phyloP scores from a whole-genome alignment of 345 rosid genomes.

The Citrus unshiu region DNA sequence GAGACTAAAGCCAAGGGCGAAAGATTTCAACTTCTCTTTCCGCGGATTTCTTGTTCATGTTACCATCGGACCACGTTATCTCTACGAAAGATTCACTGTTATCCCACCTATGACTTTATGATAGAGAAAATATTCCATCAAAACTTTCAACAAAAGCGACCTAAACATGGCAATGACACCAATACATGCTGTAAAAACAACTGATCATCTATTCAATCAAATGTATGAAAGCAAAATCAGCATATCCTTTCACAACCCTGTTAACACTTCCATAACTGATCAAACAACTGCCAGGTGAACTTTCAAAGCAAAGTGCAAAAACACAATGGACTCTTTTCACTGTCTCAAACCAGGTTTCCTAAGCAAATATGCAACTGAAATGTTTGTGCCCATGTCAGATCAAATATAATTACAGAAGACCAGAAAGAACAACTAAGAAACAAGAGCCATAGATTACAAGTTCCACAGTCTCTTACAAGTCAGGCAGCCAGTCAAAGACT shows the following conservation, averaged over 20 bases:
- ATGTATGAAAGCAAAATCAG: neutral
- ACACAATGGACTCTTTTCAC: neutral
- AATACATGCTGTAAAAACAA: neutral
- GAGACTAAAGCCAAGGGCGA: neutral
- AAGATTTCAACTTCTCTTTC: slow-evolving; percentile 11
- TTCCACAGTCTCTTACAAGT: neutral
- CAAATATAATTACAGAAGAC: neutral
- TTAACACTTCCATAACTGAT: neutral
- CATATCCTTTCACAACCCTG: neutral
- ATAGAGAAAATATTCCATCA: slow-evolving; percentile 16
- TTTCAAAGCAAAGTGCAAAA: neutral
- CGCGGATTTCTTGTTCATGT: slow-evolving; percentile 6
- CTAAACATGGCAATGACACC: neutral
- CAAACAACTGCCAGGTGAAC: neutral
- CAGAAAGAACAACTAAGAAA: neutral
- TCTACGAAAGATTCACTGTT: slow-evolving; percentile 16
- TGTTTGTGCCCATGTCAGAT: neutral
- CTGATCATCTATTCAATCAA: slow-evolving; percentile 9
- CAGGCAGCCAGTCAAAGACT: neutral
- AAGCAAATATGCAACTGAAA: neutral
- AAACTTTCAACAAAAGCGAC: slow-evolving; percentile 6
- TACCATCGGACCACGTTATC: slow-evolving; percentile 15
- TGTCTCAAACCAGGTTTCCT: neutral
- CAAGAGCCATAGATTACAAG: neutral
- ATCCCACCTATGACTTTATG: slow-evolving; percentile 5